Base-by-base conservation (phyloP, 208 protist genomes). In the Leishmania tropica region DNA sequence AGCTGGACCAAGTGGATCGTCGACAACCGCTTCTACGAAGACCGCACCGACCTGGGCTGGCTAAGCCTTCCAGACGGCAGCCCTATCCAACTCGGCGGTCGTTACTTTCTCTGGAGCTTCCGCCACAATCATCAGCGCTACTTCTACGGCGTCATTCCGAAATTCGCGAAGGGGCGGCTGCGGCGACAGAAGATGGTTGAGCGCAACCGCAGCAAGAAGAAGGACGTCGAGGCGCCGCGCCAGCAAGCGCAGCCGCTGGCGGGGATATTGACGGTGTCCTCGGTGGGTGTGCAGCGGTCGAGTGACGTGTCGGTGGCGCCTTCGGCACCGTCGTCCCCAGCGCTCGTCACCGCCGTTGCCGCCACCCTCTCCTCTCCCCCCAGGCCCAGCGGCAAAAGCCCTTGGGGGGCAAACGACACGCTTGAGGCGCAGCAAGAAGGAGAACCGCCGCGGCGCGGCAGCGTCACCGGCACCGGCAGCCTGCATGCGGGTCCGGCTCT, bases 101-200 rank as follows among this genome's bases (percentile, higher is more conserved):
- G 90, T 28, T 94, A 92, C 87, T 88, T 84, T 51, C 85, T 94
- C 35, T 94, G 91, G 91, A 87, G 89, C 83, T 87, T 88, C 67
- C 75, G 85, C 0, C 89, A 90, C 81, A 89, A 92, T 58, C 64
- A 81, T 37, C 78, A 92, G 79, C 87, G 85, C 1, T 92, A 90
- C 74, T 94, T 92, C 80, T 90, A 89, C 80, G 91, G 91, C 35
- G 85, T 90, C 67, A 91, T 94, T 31, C 91, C 91, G n/a, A 89
- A 90, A 48, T 94, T 94, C 74, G 83, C 85, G 17, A 90, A 91
- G 75, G 86, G 89, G 37, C 84, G 85, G 6, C 76, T 88, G 56
- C 79, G 87, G 7, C 67, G 87, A 31, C 84, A 86, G 76, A 84
- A 84, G 62, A 48, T 83, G 56, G 76, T 84, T 45, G 81, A 86